Base-by-base conservation (phyloP, 163 green algal species). In the Scenedesmus sp. region DNA sequence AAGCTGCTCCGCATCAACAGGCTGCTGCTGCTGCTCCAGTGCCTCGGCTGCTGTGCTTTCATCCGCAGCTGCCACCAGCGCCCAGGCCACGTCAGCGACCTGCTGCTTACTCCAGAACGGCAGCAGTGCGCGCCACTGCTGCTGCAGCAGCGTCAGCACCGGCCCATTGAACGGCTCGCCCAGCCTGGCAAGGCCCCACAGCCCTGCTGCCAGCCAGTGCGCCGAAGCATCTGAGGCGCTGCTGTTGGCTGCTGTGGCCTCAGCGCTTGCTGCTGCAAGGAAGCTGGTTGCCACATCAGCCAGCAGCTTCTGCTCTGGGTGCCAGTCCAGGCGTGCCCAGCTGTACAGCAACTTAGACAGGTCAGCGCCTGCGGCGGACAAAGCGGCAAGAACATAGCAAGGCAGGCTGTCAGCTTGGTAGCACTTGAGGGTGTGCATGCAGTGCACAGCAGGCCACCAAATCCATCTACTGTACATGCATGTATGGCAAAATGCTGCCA, bases 261-360 rank as follows among this genome's bases (percentile, higher is more conserved):
- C 85, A 57, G 64, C 81, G 3, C 16, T 13, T 74, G 88, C 81
- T n/a, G 59, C 81, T 81, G 88, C 64, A 46, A 85, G 62, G 59
- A 92, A 92, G 64, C 59, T 92, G 4, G 81, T 23, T 15, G 15
- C 73, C 1, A 88, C 88, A 57, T 92, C 81, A 59, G 81, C 88
- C 54, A 92, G 88, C 59, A 92, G 81, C 52, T 88, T 62, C 2
- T 73, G 67, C 81, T 92, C 88, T 3, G 88, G 81, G 88, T 92
- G 88, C 88, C 88, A 92, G 34, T 89, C 64, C 4, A 92, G 55
- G 7, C 10, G 54, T 3, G 88, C 88, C 88, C 88, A 92, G 64
- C 81, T 89, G 66, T 92, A 92, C 64, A 92, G 81, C 70, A 84
- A 7, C 73, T 84, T 84, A 2, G 64, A 56, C 34, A 90, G 64